Evolutionary conservation across 2,329 filamentous ascomycete genomes (phyloP).

Genomic region (Ilyonectria destructans): DNA sequence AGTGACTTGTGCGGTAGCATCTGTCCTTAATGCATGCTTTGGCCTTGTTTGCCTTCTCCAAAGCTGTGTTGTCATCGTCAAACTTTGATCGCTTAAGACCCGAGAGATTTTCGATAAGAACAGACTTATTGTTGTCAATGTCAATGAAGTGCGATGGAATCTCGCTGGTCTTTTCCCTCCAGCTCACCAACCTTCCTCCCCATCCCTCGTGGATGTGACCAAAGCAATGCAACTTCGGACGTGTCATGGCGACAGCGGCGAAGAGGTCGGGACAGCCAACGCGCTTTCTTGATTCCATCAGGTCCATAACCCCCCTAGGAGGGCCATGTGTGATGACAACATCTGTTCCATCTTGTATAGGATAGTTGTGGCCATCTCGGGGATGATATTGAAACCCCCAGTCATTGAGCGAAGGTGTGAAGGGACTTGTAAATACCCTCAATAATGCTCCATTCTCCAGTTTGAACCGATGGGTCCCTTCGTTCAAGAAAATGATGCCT

Average conservation of each 20-base stretch:
- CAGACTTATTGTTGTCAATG: conserved; percentile 63
- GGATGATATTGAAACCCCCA: conserved; percentile 5
- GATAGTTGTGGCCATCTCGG: neutral
- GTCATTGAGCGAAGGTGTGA: neutral
- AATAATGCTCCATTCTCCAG: neutral
- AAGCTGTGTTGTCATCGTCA: neutral
- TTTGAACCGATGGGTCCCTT: neutral
- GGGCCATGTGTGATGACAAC: conserved; percentile 57
- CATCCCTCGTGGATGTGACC: conserved; percentile 54
- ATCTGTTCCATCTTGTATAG: conserved; percentile 39
- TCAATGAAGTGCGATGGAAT: conserved; percentile 61
- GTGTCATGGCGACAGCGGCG: conserved; percentile 43
- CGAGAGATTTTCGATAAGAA: conserved; percentile 54
- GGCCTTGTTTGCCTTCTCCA: conserved; percentile 8
- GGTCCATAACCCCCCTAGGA: conserved; percentile 60
- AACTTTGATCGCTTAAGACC: neutral
- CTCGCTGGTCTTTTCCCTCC: conserved; percentile 53
- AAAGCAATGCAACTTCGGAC: conserved; percentile 56
- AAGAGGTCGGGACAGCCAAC: conserved; percentile 52
- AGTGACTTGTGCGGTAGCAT: conserved; percentile 27
- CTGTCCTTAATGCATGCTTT: neutral
- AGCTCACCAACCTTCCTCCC: conserved; percentile 63
- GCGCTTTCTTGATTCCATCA: conserved; percentile 44
- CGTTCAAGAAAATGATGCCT: neutral
- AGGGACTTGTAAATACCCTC: neutral